Conservation (phyloP, 2,329 filamentous ascomycete genomes). For the Myriosclerotinia curreyana region DNA sequence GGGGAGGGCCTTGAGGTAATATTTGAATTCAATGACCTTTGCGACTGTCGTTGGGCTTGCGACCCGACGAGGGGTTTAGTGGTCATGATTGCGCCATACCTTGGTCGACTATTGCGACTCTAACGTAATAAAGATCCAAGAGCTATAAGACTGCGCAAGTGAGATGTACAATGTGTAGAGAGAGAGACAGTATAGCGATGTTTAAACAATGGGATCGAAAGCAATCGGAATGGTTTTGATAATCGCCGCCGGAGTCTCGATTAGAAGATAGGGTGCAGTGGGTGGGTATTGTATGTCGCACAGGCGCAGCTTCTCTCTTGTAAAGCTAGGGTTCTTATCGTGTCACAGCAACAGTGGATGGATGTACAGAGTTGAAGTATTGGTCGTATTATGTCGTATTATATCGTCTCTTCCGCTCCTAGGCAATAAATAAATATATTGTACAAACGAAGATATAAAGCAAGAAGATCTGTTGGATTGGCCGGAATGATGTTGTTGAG, state of each 20-base stretch:
- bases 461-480: not conserved
- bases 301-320: slow-evolving; percentile 9
- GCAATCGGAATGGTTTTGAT: not conserved
- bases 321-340: slow-evolving; percentile 3
- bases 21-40: slow-evolving; percentile 35
- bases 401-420: not conserved
- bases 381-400: not conserved
- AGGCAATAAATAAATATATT: not conserved
- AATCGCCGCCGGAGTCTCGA: slow-evolving; percentile 1
- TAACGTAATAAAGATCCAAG: not conserved
- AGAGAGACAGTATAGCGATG: not conserved
- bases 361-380: not conserved
- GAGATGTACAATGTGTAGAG: not conserved
- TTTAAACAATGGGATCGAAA: not conserved
- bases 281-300: not conserved
- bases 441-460: slow-evolving; percentile 11
- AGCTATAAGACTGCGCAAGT: not conserved
- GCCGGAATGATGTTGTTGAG: not conserved
- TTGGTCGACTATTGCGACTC: slow-evolving; percentile 20
- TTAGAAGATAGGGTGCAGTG: not conserved
- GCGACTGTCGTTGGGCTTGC: slow-evolving; percentile 31
- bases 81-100: slow-evolving; percentile 36
- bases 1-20: slow-evolving; percentile 32
- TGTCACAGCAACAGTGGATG: not conserved
- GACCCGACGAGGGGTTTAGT: slow-evolving; percentile 30